Evolutionary conservation across 2,329 filamentous ascomycete species (phyloP), one percentile per base, ranked within the genome.

Genomic region (Elsinoe australis): DNA sequence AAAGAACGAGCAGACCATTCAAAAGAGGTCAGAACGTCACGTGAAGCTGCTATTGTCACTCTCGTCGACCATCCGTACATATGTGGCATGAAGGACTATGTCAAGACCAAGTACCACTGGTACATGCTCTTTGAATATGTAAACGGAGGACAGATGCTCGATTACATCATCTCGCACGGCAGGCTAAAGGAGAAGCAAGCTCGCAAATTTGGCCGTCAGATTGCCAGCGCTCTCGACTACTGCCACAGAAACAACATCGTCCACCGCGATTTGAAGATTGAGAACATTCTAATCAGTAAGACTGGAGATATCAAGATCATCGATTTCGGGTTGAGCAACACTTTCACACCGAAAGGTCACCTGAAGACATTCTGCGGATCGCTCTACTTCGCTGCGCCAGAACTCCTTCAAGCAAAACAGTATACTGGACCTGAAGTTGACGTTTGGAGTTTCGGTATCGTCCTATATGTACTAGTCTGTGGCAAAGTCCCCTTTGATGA

Each of bases 41-140:
- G 92, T 61, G 92, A 98, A 66, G 90, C 92, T 33, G 92, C 92
- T 56, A 96, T 98, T 61, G 90, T 95, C 54, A 94, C 87, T 19
- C 79, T 98, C 39, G 78, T 95, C 50, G 87, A 88, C 61, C 92
- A 96, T 61, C 92, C 90, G 10, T 94, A 95, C 62, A 94, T 98
- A 51, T 96, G 92, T 64, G 88, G 86, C 51, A 85, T 98, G 76
- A 82, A 88, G 55, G 92, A 98, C 68, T 88, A 95, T 19, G 85
- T 96, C 49, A 83, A 89, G 50, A 96, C 92, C 44, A 90, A 92
- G 61, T 92, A 95, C 64, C 92, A 98, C 67, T 98, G 92, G 92
- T 98, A 98, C 68, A 98, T 98, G 92, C 80, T 98, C 45, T 98
- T 95, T 62, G 92, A 98, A 70, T 95, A 92, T 65, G 92, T 98